phyloP scores from a whole-genome alignment of 192 early-diverging fungal species.

The Podila clonocystis region DNA sequence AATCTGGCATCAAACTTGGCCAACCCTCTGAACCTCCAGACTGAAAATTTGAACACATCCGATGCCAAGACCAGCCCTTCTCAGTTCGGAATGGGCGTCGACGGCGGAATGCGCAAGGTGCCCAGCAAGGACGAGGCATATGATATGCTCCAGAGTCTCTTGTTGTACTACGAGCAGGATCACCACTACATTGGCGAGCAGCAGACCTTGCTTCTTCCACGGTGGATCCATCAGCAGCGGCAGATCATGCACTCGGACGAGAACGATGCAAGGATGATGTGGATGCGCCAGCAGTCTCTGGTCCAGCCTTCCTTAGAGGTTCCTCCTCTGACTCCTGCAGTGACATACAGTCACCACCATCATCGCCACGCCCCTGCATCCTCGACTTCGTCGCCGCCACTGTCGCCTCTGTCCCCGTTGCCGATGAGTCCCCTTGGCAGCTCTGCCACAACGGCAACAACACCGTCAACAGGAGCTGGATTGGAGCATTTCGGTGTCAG shows the following conservation, averaged over 20 bases:
- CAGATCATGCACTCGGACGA: constrained; percentile 39
- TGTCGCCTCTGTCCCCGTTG: constrained; percentile 10
- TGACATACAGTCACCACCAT: constrained; percentile 16
- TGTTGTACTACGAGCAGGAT: constrained; percentile 51
- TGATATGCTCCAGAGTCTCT: constrained; percentile 44
- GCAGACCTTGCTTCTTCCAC: constrained; percentile 43
- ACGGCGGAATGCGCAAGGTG: constrained; percentile 49
- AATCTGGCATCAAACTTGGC: constrained; percentile 4
- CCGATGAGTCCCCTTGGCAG: constrained; percentile 20
- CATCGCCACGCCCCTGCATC: constrained; percentile 10
- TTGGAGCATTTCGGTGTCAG: constrained; percentile 4
- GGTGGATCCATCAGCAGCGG: constrained; percentile 50
- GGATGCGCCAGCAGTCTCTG: constrained; percentile 17
- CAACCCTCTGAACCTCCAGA: constrained; percentile 26
- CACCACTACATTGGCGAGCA: constrained; percentile 48
- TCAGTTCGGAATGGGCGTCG: constrained; percentile 44
- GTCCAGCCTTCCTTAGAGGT: constrained; percentile 13
- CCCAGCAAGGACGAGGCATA: constrained; percentile 47
- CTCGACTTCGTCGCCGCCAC: constrained; percentile 6
- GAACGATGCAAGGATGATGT: constrained; percentile 25
- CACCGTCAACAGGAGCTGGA: constrained; percentile 9
- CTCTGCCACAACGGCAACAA: constrained; percentile 8
- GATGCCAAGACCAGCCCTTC: not conserved
- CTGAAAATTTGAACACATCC: not conserved
- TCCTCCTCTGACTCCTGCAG: not conserved